Percentiles rank a stretch among this genome's conserved stretches.
These are phyloP conservation scores for Rhizopus delemar DNA, from an alignment of 371 early-diverging fungal genomes.

Conservation along the genomic window DNA sequence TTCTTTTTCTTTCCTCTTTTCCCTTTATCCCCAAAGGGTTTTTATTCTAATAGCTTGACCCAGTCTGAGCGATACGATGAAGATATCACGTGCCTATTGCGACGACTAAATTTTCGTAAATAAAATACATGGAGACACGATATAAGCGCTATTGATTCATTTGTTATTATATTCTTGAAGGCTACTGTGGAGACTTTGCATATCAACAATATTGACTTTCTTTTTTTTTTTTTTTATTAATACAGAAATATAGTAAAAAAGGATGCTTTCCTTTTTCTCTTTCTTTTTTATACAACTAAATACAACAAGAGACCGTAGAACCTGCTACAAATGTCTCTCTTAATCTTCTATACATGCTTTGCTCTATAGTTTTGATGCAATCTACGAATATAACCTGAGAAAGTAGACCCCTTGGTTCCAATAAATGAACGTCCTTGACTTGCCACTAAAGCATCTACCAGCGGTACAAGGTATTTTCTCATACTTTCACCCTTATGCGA, in stretches of 20 bases:
- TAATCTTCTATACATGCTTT: conserved; percentile 1
- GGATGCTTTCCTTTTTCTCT: conserved; percentile 1
- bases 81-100: too few species aligned
- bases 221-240: too few species aligned
- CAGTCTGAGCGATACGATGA: too few species aligned
- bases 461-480: conserved; percentile 27
- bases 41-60: too few species aligned
- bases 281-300: conserved; percentile 1
- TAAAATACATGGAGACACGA: too few species aligned
- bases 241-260: not conserved
- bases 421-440: conserved; percentile 32
- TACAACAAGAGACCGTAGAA: not conserved
- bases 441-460: conserved; percentile 33
- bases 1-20: too few species aligned
- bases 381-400: conserved; percentile 35
- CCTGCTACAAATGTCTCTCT: not conserved
- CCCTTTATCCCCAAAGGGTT: too few species aligned
- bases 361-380: conserved; percentile 18
- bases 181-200: too few species aligned
- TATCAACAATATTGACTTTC: too few species aligned
- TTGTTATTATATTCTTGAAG: too few species aligned
- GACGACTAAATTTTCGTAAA: too few species aligned
- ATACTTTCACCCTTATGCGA: conserved; percentile 25
- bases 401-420: conserved; percentile 34
- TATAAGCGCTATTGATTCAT: too few species aligned